phyloP scores from a whole-genome alignment of 768 basidiomycete genomes.

The Peribolospora baueri region DNA sequence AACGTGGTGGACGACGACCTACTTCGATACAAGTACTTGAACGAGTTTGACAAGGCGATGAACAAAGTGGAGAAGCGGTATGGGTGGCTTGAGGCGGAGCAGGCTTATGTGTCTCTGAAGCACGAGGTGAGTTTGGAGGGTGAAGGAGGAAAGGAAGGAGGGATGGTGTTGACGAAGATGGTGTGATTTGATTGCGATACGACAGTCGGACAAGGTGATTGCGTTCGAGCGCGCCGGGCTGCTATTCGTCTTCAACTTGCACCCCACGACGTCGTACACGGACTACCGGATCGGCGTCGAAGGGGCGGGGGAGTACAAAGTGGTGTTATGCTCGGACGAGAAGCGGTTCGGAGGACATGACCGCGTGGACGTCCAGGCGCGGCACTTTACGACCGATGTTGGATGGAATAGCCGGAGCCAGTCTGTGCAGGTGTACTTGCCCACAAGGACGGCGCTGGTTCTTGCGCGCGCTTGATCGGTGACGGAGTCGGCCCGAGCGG shows the following conservation, averaged over 20 bases:
- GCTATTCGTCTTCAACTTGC: slow-evolving; percentile 92
- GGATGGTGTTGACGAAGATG: not conserved
- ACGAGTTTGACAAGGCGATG: slow-evolving; percentile 83
- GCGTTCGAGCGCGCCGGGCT: slow-evolving; percentile 84
- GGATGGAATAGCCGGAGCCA: slow-evolving; percentile 88
- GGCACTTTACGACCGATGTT: slow-evolving; percentile 56
- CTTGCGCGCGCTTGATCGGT: not conserved
- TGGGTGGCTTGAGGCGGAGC: slow-evolving; percentile 37
- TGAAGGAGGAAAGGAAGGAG: not conserved
- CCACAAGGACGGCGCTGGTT: not conserved
- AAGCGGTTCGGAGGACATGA: slow-evolving; percentile 71
- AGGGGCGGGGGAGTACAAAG: slow-evolving; percentile 50
- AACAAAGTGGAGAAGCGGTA: slow-evolving; percentile 57
- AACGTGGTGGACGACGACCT: slow-evolving; percentile 65
- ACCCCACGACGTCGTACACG: slow-evolving; percentile 65
- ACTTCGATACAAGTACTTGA: slow-evolving; percentile 79
- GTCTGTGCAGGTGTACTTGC: slow-evolving; percentile 43
- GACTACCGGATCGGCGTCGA: slow-evolving; percentile 89
- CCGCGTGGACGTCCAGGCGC: slow-evolving; percentile 38
- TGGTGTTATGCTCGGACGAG: slow-evolving; percentile 59
- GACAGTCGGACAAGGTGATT: slow-evolving; percentile 52
- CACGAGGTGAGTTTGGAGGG: slow-evolving; percentile 30
- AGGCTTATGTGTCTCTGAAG: slow-evolving; percentile 86
- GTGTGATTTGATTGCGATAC: not conserved
- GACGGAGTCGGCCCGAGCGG: no score